These are phyloP conservation scores for Triticum aestivum DNA, from an alignment of 176 grass and related monocot species.

Conservation along the genomic window DNA sequence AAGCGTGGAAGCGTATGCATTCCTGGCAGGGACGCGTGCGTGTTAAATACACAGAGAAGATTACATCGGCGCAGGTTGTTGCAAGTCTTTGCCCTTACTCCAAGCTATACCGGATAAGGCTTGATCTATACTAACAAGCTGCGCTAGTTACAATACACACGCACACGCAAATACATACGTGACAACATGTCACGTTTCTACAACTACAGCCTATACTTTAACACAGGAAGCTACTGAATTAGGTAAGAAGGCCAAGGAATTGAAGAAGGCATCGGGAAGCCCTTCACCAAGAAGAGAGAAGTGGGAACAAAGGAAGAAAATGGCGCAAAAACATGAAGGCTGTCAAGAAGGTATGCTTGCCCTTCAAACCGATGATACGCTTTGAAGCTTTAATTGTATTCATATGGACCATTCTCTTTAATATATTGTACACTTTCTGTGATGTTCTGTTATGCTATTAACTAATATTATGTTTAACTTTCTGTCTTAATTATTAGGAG, in stretches of 20 bases:
- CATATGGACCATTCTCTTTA: constrained; percentile 9
- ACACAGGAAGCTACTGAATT: constrained; percentile 91
- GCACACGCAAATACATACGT: no score
- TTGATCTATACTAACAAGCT: no score
- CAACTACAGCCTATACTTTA: no score
- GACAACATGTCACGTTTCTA: no score
- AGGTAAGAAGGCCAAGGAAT: constrained; percentile 88
- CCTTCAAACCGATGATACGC: neutral
- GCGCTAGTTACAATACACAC: no score
- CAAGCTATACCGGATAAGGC: no score
- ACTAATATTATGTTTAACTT: neutral
- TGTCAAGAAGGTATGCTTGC: constrained; percentile 61
- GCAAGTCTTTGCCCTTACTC: no score
- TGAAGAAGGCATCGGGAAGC: constrained; percentile 87
- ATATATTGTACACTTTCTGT: neutral
- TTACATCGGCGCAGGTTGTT: no score
- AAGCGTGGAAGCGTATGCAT: no score
- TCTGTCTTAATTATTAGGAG: constrained; percentile 51
- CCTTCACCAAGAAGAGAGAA: constrained; percentile 95
- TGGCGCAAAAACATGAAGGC: constrained; percentile 98
- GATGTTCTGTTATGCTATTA: neutral
- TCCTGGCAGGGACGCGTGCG: no score
- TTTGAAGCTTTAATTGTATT: neutral
- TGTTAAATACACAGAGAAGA: no score
- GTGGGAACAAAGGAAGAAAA: constrained; percentile 84